These are phyloP conservation scores for Metarhizium robertsii DNA, from an alignment of 2,329 filamentous ascomycete species.

Conservation along the genomic window DNA sequence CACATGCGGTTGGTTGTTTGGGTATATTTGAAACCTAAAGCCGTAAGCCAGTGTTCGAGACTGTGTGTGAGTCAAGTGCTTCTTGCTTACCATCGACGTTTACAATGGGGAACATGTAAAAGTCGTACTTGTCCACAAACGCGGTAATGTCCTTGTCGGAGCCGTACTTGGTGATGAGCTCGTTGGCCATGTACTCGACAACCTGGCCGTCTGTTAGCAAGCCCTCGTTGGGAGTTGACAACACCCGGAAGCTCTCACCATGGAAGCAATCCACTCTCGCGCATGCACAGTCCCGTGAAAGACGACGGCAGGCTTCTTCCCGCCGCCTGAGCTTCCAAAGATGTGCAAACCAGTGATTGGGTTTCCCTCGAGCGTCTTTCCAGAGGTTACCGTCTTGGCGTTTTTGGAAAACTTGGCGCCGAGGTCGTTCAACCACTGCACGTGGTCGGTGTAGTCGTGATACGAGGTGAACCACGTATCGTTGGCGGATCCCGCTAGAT, in stretches of 20 bases:
- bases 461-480: slow-evolving; percentile 43
- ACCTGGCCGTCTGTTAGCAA: slow-evolving; percentile 14
- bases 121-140: slow-evolving; percentile 54
- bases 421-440: slow-evolving; percentile 38
- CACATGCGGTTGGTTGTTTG: slow-evolving; percentile 48
- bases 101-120: slow-evolving; percentile 54
- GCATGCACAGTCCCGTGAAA: slow-evolving; percentile 51
- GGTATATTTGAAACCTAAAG: slow-evolving; percentile 47
- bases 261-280: slow-evolving; percentile 50
- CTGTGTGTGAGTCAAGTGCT: too few species aligned
- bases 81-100: slow-evolving; percentile 45
- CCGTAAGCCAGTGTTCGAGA: too few species aligned
- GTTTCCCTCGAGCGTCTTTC: slow-evolving; percentile 36
- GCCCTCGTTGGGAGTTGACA: not conserved
- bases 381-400: slow-evolving; percentile 38
- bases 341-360: slow-evolving; percentile 54
- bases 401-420: slow-evolving; percentile 30
- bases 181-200: slow-evolving; percentile 42
- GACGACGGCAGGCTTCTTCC: slow-evolving; percentile 41
- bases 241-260: slow-evolving; percentile 21
- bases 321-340: slow-evolving; percentile 35
- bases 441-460: slow-evolving; percentile 41
- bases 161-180: slow-evolving; percentile 38
- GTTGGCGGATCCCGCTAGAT: slow-evolving; percentile 15
- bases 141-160: slow-evolving; percentile 25